Base-by-base conservation (phyloP, 352 stramenopile genomes). In the Phytopythium ostracodes region DNA sequence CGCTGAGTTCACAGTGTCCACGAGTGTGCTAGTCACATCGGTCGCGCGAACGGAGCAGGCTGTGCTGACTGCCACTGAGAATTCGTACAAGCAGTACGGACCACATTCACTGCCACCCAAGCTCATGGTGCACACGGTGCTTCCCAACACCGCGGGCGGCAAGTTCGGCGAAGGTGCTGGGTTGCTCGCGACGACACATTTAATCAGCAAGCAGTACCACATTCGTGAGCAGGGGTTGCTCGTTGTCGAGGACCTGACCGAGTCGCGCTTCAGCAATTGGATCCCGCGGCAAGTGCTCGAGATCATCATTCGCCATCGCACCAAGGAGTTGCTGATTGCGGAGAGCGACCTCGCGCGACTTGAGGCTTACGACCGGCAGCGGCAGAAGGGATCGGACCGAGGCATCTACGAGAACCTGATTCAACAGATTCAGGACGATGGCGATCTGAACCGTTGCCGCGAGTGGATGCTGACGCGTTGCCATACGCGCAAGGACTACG, bases 401-500 rank as follows among this genome's bases (percentile, higher is more conserved):
- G 82, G 83, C 27, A 91, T 95, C 29, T 95, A 95, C 62, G 87
- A 93, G 67, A 95, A 95, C 62, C 60, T 95, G 63, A 93, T 94
- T 55, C 81, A 95, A 64, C 87, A 95, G 62, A 95, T 95, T 49
- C 87, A 95, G 62, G 84, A 93, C 49, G 87, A 95, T 35, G 87
- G 84, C 24, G 87, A 95, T 50, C 63, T 93, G 36, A 89, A 81
- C 46, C 84, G 84, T 10, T 95, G 87, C 58, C 84, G 87, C 1
- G 87, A 95, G 57, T 95, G 87, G 87, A 92, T 92, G 83, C 62
- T 87, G 20, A 77, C 82, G n/a, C 72, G 87, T 7, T 87, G 77
- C 27, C 62, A 84, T 20, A 63, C 73, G 6, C 85, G 74, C 25
- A 89, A 89, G 44, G 83, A 91, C 33, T 95, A 95, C 51, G 69